Percentiles rank a stretch among this genome's conserved stretches.
phyloP scores from a whole-genome alignment of 1,139 yeast species.

The Waltiozyma sp. region DNA sequence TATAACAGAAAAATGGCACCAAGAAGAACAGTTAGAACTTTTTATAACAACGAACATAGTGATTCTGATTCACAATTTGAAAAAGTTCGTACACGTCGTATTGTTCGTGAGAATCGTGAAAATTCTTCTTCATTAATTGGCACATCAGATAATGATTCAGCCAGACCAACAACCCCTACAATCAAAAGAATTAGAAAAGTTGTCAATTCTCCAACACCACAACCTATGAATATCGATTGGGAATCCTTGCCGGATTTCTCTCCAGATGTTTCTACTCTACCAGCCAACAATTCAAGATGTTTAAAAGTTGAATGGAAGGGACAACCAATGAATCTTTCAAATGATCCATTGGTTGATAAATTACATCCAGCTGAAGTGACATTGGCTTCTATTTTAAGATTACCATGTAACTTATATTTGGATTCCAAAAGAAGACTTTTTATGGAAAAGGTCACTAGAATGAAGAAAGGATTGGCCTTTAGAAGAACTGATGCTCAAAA shows the following conservation, averaged over 20 bases:
- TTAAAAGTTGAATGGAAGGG: slow-evolving; percentile 96
- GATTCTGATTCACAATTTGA: slow-evolving; percentile 25
- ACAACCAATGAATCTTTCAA: slow-evolving; percentile 81
- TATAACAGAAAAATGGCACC: slow-evolving; percentile 21
- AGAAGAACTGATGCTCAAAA: slow-evolving; percentile 97
- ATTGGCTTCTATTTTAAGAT: slow-evolving; percentile 77
- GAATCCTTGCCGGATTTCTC: slow-evolving; percentile 59
- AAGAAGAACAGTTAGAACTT: slow-evolving; percentile 22
- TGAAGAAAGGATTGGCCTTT: slow-evolving; percentile 69
- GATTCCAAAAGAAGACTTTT: slow-evolving; percentile 89
- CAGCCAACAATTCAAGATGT: slow-evolving; percentile 52
- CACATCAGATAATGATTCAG: slow-evolving; percentile 17
- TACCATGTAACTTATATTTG: slow-evolving; percentile 78
- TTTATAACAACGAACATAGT: slow-evolving; percentile 19
- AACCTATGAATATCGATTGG: slow-evolving; percentile 41
- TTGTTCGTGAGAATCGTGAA: slow-evolving; percentile 34
- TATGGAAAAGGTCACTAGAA: slow-evolving; percentile 74
- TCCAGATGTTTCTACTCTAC: slow-evolving; percentile 55
- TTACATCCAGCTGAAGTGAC: slow-evolving; percentile 89
- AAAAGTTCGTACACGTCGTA: slow-evolving; percentile 50
- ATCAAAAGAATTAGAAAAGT: slow-evolving; percentile 28
- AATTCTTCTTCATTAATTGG: slow-evolving; percentile 18
- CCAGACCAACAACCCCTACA: slow-evolving; percentile 15
- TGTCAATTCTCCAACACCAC: slow-evolving; percentile 22
- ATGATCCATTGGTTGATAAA: slow-evolving; percentile 59